Evolutionary conservation across 331 rosid species (phyloP), one percentile per base, ranked within the genome.

Genomic region (Pyracantha coccinea): DNA sequence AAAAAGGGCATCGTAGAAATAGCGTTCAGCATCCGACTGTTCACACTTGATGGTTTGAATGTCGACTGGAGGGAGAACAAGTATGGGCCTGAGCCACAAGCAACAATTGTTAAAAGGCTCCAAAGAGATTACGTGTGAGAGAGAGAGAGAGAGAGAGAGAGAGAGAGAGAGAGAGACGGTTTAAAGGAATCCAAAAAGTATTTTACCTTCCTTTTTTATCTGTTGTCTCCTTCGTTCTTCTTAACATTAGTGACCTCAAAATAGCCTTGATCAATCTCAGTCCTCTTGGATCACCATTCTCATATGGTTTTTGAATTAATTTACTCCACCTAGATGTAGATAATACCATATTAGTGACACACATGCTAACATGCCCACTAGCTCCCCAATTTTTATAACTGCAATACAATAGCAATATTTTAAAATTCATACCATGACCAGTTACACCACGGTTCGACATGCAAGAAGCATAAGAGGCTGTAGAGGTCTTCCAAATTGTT

Each of bases 381-480:
- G 31, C 13, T 69, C 60, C 74, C 20, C 57, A 52, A 33, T 29
- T 55, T n/a, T 20, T 12, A 71, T 54, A 20, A 14, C 58, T 50
- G 20, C 28, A 32, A 55, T 54, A 55, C 9, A 32, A 32, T 20
- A 55, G 21, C 74, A 70, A 20, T 11, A 41, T 45, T 10, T 20
- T 69, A 11, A 32, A 71, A 52, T 55, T 47, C 88, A 60, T 88
- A 93, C 98, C 98, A 93, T 41, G 84, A 84, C 90, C 86, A 89
- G 73, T 82, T 91, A 89, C 97, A 88, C 98, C 97, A 93, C 57
- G 97, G 98, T 78, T 93, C 96, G 75, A 89, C 91, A 44, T 84
- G 92, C 90, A 93, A 80, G 88, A 93, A 93, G 84, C 88, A 75
- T 53, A 91, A 58, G 73, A 93, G 92, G 80, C 98, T 88, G 84